Evolutionary conservation across 805 yeast species (phyloP).

Genomic region (Yarrowia sp.): DNA sequence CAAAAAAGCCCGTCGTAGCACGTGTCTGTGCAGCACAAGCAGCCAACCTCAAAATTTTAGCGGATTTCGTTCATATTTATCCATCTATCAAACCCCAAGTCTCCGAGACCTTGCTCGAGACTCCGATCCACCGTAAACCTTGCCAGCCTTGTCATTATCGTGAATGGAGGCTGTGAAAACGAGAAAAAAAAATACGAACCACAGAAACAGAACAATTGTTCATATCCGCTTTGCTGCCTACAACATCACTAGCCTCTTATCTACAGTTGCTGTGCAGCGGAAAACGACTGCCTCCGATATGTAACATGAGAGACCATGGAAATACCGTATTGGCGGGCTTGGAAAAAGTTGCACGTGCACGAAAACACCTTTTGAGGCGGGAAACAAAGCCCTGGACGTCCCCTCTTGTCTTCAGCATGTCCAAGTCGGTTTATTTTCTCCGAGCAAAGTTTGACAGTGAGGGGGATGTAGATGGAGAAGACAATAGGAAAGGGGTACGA

Average conservation of each 20-base stretch:
- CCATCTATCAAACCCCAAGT: background rate
- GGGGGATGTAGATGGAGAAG: background rate
- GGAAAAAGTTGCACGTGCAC: background rate
- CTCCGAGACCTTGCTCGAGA: background rate
- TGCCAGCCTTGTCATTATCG: constrained; percentile 6
- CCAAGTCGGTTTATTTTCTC: constrained; percentile 20
- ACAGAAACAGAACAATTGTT: too few relatives aligned
- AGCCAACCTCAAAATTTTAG: too few relatives aligned
- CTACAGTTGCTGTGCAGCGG: background rate
- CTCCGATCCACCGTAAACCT: background rate
- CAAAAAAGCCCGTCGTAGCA: too few relatives aligned
- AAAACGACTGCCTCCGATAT: too few relatives aligned
- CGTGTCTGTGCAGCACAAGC: too few relatives aligned
- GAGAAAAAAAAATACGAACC: too few relatives aligned
- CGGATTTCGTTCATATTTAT: too few relatives aligned
- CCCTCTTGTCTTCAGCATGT: background rate
- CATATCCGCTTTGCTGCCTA: too few relatives aligned
- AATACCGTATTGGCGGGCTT: background rate
- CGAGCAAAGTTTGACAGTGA: constrained; percentile 11
- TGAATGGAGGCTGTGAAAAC: background rate
- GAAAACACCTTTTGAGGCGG: too few relatives aligned
- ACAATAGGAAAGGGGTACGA: background rate
- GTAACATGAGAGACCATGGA: too few relatives aligned
- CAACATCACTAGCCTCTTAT: background rate
- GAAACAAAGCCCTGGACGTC: background rate